A percentile compares a stretch with the other conserved stretches of the same genome.
Evolutionary conservation across 2,329 filamentous ascomycete genomes (phyloP).

Genomic region (Triangularia verruculosa): DNA sequence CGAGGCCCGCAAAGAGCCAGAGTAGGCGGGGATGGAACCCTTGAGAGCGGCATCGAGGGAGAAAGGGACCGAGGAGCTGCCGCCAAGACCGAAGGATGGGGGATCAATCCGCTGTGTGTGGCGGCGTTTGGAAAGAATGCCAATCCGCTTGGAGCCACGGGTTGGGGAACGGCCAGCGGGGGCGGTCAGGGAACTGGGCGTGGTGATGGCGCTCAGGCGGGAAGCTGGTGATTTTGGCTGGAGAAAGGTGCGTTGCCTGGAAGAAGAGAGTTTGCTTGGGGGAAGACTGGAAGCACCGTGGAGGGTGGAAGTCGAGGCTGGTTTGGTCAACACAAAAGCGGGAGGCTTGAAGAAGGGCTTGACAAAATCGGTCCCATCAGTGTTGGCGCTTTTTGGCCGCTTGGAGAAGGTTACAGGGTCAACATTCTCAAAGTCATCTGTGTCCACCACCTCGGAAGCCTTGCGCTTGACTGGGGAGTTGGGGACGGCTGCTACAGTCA

Average conservation of each 20-base stretch:
- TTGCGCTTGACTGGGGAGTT: constrained; percentile 53
- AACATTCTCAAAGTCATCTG: constrained; percentile 59
- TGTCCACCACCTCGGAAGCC: constrained; percentile 48
- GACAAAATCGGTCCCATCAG: constrained; percentile 32
- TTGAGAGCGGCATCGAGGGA: constrained; percentile 81
- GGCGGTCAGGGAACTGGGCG: constrained; percentile 57
- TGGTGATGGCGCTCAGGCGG: constrained; percentile 43
- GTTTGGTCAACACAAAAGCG: constrained; percentile 45
- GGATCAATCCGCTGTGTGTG: constrained; percentile 66
- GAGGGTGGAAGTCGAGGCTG: constrained; percentile 34
- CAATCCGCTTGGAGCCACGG: constrained; percentile 62
- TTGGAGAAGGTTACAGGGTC: constrained; percentile 58
- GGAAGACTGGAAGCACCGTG: constrained; percentile 31
- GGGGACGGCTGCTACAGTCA: constrained; percentile 39
- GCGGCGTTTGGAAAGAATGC: constrained; percentile 65
- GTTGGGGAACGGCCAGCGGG: constrained; percentile 79
- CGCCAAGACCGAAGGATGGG: constrained; percentile 53
- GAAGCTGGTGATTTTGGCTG: constrained; percentile 52
- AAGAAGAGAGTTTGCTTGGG: constrained; percentile 26
- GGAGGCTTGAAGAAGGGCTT: constrained; percentile 49
- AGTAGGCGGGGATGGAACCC: constrained; percentile 66
- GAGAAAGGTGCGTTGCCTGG: constrained; percentile 45
- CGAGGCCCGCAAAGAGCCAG: constrained; percentile 34
- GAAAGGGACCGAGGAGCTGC: constrained; percentile 59
- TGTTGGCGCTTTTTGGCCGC: constrained; percentile 52